Conservation (phyloP, 306 rosid genomes). For the Parietaria judaica region DNA sequence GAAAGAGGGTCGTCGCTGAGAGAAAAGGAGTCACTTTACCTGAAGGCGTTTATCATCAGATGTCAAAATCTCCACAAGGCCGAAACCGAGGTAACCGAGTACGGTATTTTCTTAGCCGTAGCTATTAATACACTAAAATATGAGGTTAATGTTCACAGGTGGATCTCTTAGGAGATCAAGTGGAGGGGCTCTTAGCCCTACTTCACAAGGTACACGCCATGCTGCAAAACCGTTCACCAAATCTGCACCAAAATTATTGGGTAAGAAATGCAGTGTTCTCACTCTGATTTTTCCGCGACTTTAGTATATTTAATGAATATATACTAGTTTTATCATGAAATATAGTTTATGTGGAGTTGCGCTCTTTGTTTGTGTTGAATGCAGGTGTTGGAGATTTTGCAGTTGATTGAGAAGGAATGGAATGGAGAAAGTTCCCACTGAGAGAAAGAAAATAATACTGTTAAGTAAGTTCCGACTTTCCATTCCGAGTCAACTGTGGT, state of each 20-base stretch:
- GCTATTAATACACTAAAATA: neutral
- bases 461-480: neutral
- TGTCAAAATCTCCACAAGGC: constrained; percentile 73
- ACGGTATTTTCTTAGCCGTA: too few species aligned
- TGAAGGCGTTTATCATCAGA: constrained; percentile 57
- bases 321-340: too few species aligned
- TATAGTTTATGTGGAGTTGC: too few species aligned
- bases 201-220: constrained; percentile 52
- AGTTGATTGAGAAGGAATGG: constrained; percentile 40
- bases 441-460: neutral
- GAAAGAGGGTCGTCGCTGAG: constrained; percentile 27
- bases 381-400: constrained; percentile 51
- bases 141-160: constrained; percentile 34
- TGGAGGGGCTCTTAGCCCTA: constrained; percentile 50
- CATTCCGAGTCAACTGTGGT: too few species aligned
- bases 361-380: neutral
- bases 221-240: constrained; percentile 49
- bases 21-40: constrained; percentile 40
- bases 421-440: constrained; percentile 8
- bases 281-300: too few species aligned
- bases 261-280: constrained; percentile 23
- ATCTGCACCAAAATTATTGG: constrained; percentile 49
- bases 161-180: constrained; percentile 93
- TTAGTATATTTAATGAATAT: too few species aligned
- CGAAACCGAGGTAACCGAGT: constrained; percentile 58